Conservation (phyloP, 176 grass and related monocot genomes). For the Typha latifolia region DNA sequence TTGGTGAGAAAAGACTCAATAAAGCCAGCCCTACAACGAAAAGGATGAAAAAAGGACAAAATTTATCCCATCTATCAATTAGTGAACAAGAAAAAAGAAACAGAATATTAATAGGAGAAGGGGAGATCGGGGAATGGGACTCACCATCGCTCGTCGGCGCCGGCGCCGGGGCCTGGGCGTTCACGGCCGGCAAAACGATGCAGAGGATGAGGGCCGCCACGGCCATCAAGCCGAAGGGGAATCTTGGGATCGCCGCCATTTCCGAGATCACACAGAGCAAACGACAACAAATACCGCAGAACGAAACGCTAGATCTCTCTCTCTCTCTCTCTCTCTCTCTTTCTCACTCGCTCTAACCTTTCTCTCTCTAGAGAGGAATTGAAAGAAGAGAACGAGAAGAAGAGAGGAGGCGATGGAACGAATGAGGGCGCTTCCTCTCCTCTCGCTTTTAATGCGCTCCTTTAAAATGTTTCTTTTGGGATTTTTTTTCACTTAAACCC, state of each 20-base stretch:
- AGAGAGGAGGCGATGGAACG: too few relatives aligned
- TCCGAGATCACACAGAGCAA: background rate
- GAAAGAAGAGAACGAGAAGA: too few relatives aligned
- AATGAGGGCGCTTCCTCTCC: too few relatives aligned
- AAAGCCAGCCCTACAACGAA: background rate
- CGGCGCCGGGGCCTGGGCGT: slow-evolving; percentile 40
- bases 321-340: too few relatives aligned
- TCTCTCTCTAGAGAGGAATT: too few relatives aligned
- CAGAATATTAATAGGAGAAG: background rate
- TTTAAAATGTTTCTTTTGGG: too few relatives aligned
- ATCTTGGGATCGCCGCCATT: slow-evolving; percentile 30
- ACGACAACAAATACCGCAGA: too few relatives aligned
- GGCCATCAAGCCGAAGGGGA: background rate
- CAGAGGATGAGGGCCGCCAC: slow-evolving; percentile 23
- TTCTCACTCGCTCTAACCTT: too few relatives aligned
- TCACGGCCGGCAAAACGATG: slow-evolving; percentile 8
- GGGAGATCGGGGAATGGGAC: background rate
- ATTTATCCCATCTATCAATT: background rate
- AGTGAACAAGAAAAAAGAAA: background rate
- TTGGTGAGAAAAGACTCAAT: too few relatives aligned
- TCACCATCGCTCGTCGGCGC: slow-evolving; percentile 55
- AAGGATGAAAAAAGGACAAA: background rate
- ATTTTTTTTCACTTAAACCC: too few relatives aligned
- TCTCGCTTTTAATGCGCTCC: too few relatives aligned
- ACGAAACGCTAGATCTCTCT: too few relatives aligned